These are phyloP conservation scores for Crithidia fasciculata DNA, from an alignment of 208 protist species.

Conservation along the genomic window DNA sequence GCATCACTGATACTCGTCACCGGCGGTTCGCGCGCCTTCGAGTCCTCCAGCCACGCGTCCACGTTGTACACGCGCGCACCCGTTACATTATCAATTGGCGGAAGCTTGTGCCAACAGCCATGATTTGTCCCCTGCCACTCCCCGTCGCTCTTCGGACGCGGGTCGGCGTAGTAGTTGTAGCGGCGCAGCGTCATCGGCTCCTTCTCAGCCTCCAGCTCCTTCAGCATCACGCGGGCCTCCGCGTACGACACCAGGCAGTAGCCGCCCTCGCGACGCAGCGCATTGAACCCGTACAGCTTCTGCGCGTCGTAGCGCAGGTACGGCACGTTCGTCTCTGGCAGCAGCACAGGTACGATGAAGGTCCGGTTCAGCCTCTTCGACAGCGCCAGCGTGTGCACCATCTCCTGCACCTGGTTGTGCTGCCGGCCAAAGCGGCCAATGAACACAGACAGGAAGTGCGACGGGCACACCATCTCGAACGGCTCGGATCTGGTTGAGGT, in stretches of 20 bases:
- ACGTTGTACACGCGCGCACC: neutral
- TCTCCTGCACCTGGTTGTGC: conserved; percentile 24
- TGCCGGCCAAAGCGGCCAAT: conserved; percentile 25
- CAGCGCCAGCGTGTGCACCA: conserved; percentile 18
- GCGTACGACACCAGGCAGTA: conserved; percentile 24
- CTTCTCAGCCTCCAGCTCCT: neutral
- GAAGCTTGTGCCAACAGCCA: neutral
- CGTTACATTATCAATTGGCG: neutral
- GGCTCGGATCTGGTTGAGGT: neutral
- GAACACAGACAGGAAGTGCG: conserved; percentile 15
- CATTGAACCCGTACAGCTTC: conserved; percentile 23
- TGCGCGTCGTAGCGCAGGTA: conserved; percentile 11
- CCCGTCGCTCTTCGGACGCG: neutral
- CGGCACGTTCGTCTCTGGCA: neutral
- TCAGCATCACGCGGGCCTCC: conserved; percentile 16
- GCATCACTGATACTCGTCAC: neutral
- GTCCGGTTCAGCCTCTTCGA: conserved; percentile 10
- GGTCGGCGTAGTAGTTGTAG: conserved; percentile 5
- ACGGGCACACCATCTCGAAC: conserved; percentile 6
- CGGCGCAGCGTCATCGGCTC: conserved; percentile 2
- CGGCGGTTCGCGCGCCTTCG: neutral
- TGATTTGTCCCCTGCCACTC: neutral
- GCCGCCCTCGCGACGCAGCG: conserved; percentile 15
- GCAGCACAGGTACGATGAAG: conserved; percentile 10
- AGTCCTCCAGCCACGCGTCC: conserved; percentile 14